Conservation (phyloP, 1,284 basidiomycete genomes). For the Ganoderma multipileum region DNA sequence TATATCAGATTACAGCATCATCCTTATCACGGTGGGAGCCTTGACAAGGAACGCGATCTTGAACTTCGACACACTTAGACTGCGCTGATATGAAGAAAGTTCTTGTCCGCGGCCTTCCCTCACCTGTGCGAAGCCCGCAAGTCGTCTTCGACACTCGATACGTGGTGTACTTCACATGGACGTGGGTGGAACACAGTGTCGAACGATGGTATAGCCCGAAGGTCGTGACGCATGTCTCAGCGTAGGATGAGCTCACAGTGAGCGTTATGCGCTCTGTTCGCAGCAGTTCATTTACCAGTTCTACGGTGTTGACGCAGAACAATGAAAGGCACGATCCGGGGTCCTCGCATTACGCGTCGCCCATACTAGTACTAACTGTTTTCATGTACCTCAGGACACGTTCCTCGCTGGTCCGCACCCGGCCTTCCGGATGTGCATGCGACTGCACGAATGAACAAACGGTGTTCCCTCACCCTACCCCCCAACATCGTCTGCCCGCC, state of each 20-base stretch:
- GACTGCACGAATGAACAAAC: constrained; percentile 12
- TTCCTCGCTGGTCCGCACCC: constrained; percentile 10
- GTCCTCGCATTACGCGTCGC: constrained; percentile 24
- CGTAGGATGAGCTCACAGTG: constrained; percentile 20
- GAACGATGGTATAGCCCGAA: constrained; percentile 22
- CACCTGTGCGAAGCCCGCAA: constrained; percentile 13
- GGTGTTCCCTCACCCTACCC: not conserved
- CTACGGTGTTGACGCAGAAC: constrained; percentile 11
- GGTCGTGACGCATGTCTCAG: constrained; percentile 23
- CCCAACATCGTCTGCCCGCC: constrained; percentile 16
- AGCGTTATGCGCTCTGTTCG: constrained; percentile 26
- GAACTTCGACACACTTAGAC: constrained; percentile 21
- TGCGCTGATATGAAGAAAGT: constrained; percentile 17
- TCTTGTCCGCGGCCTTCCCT: constrained; percentile 23
- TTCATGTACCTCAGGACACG: constrained; percentile 17
- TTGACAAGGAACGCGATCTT: constrained; percentile 13
- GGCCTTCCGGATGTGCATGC: constrained; percentile 9
- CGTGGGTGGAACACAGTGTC: constrained; percentile 24
- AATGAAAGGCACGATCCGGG: constrained; percentile 25
- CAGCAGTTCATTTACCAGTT: constrained; percentile 26
- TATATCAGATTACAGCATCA: constrained; percentile 23
- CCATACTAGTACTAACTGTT: constrained; percentile 22
- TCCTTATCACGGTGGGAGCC: constrained; percentile 26
- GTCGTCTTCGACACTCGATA: constrained; percentile 19
- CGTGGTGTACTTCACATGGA: constrained; percentile 30